A percentile compares a stretch with the other conserved stretches of the same genome.
These are phyloP conservation scores for Chiua virens DNA, from an alignment of 768 basidiomycete species.

Conservation along the genomic window DNA sequence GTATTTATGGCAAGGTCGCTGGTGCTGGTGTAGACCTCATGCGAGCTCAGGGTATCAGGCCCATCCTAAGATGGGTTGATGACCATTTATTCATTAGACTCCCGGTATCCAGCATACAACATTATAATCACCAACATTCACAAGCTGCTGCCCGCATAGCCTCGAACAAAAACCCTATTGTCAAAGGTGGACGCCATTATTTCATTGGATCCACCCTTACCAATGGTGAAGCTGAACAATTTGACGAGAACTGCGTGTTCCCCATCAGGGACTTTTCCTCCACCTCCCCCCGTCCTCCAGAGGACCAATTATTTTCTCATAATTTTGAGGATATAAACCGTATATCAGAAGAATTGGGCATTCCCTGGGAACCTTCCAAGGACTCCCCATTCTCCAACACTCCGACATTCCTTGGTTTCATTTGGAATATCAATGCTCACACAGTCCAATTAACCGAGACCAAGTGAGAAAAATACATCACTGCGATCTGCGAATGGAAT, in stretches of 20 bases:
- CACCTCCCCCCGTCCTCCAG: too few species aligned
- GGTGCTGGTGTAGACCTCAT: constrained; percentile 4
- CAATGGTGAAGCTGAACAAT: too few species aligned
- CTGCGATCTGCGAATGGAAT: not conserved
- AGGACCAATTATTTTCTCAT: too few species aligned
- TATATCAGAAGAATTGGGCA: not conserved
- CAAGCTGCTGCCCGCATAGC: too few species aligned
- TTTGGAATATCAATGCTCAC: constrained; percentile 32
- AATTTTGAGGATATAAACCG: not conserved
- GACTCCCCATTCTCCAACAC: constrained; percentile 1
- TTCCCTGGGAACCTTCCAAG: constrained; percentile 4
- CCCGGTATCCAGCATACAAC: too few species aligned
- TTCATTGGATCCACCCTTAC: too few species aligned
- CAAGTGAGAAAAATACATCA: too few species aligned
- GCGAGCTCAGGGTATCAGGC: constrained; percentile 4
- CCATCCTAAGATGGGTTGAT: constrained; percentile 3
- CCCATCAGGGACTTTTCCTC: too few species aligned
- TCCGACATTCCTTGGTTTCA: constrained; percentile 28
- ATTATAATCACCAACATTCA: constrained; percentile 3
- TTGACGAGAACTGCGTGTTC: too few species aligned
- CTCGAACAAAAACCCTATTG: too few species aligned
- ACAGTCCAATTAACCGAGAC: not conserved
- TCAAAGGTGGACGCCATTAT: too few species aligned
- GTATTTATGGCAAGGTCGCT: not conserved
- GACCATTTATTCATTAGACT: constrained; percentile 9